These are phyloP conservation scores for Mollisia scopiformis DNA, from an alignment of 2,329 filamentous ascomycete species.

Conservation along the genomic window DNA sequence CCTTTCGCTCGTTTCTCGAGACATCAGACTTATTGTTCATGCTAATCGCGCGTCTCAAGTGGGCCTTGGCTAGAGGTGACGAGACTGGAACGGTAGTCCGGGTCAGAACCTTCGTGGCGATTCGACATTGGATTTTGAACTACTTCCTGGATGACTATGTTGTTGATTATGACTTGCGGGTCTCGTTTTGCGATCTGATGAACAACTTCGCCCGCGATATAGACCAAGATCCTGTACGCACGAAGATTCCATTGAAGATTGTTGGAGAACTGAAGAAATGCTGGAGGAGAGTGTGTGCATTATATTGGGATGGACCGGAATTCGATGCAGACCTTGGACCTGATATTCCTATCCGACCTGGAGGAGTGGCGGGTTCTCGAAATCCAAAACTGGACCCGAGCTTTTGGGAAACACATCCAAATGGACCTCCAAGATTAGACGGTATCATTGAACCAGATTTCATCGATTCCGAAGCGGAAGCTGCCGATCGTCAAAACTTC, in stretches of 20 bases:
- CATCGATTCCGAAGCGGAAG: slow-evolving; percentile 27
- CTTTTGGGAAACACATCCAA: slow-evolving; percentile 50
- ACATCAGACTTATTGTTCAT: slow-evolving; percentile 77
- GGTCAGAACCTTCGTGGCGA: slow-evolving; percentile 91
- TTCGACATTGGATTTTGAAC: slow-evolving; percentile 97
- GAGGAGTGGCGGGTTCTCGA: slow-evolving; percentile 69
- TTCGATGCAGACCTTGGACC: slow-evolving; percentile 63
- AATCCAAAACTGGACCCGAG: slow-evolving; percentile 57
- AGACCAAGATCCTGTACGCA: slow-evolving; percentile 44
- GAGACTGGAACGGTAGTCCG: slow-evolving; percentile 92
- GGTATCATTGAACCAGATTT: slow-evolving; percentile 41
- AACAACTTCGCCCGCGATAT: slow-evolving; percentile 68
- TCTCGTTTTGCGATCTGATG: slow-evolving; percentile 78
- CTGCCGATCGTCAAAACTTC: slow-evolving; percentile 42
- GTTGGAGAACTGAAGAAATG: slow-evolving; percentile 94
- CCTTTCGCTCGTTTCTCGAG: slow-evolving; percentile 85
- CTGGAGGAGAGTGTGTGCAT: slow-evolving; percentile 87
- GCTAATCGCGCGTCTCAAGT: slow-evolving; percentile 81
- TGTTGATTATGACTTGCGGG: slow-evolving; percentile 71
- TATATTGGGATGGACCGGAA: slow-evolving; percentile 83
- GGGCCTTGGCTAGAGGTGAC: slow-evolving; percentile 80
- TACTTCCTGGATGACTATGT: slow-evolving; percentile 97
- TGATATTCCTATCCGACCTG: slow-evolving; percentile 72
- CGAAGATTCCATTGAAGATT: slow-evolving; percentile 75
- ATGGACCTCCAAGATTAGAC: slow-evolving; percentile 50